Percentiles rank a stretch among this genome's conserved stretches.
Evolutionary conservation across 73 alveolate genomes (phyloP).

Genomic region (Tetrahymena thermophila): DNA sequence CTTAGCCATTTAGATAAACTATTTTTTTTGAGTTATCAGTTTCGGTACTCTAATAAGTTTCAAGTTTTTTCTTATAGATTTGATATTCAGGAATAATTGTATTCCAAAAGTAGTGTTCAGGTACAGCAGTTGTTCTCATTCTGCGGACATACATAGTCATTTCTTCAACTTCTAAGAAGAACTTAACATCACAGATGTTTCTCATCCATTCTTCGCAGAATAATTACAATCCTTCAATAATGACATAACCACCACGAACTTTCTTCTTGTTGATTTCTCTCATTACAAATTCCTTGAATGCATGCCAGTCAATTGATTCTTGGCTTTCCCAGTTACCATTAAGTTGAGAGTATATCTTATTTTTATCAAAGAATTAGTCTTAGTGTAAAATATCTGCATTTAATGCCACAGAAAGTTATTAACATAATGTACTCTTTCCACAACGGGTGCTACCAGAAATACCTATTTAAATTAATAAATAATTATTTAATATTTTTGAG

Average conservation of each 20-base stretch:
- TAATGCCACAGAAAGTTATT: not conserved
- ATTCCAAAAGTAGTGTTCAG: not conserved
- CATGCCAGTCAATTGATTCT: not conserved
- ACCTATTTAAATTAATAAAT: not conserved
- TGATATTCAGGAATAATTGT: not conserved
- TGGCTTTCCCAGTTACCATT: not conserved
- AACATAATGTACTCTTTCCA: not conserved
- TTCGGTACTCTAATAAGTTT: not conserved
- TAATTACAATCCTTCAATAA: not conserved
- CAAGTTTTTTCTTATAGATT: not conserved
- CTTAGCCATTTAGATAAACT: not conserved
- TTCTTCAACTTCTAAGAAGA: not conserved
- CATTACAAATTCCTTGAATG: not conserved
- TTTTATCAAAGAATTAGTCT: not conserved
- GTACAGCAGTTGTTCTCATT: not conserved
- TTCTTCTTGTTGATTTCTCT: not conserved
- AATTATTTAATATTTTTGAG: not conserved
- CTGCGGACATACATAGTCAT: not conserved
- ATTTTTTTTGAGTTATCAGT: not conserved
- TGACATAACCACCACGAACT: not conserved
- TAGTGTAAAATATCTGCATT: not conserved
- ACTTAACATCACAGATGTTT: not conserved
- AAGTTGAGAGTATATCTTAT: not conserved
- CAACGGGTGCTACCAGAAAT: conserved; percentile 1
- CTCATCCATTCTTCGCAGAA: not conserved